Evolutionary conservation across 805 yeast species (phyloP), one percentile per base, ranked within the genome.

Genomic region (Kodamaea jinghongensis): DNA sequence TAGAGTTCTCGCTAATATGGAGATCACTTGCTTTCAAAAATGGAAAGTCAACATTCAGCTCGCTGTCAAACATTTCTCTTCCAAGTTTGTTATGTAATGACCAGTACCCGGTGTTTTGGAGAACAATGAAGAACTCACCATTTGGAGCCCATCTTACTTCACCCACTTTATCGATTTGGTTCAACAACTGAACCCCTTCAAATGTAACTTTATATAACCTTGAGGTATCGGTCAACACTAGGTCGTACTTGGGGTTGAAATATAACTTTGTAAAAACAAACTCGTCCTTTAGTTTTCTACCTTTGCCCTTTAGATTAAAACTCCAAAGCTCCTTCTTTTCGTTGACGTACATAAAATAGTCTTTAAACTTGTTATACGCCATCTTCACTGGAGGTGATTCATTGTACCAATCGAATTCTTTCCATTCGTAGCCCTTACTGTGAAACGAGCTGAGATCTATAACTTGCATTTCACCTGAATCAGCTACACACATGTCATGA

Each of bases 61-160:
- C 34, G 1, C 69, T 58, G 38, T 56, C 58, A 42, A 64, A 66
- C 4, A 55, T 44, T 4, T 44, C 39, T 22, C 54, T 50, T 2
- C 73, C 73, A 42, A 66, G 65, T 43, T 56, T 60, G 4, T 71
- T 58, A 28, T 52, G 45, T 12, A 66, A 44, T 12, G 52, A 48
- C 72, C 72, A 69, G 28, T 38, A 36, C 1, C 58, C 58, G 15
- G 56, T 43, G 5, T 39, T 28, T 3, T 36, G 25, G 40, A 55
- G 49, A 5, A 56, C 42, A 9, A 49, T 40, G 31, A 66, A 63
- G 39, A 58, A 67, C 14, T 48, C 50, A 3, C 73, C 75, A 43
- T 63, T 54, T 1, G 65, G 56, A 1, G 73, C 55, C 73, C 73
- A 69, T 6, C 26, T 9, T 5, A 28, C 20, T 9, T 31, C 26